phyloP scores from a whole-genome alignment of 1,284 basidiomycete species.

The Ceratobasidium sp. region DNA sequence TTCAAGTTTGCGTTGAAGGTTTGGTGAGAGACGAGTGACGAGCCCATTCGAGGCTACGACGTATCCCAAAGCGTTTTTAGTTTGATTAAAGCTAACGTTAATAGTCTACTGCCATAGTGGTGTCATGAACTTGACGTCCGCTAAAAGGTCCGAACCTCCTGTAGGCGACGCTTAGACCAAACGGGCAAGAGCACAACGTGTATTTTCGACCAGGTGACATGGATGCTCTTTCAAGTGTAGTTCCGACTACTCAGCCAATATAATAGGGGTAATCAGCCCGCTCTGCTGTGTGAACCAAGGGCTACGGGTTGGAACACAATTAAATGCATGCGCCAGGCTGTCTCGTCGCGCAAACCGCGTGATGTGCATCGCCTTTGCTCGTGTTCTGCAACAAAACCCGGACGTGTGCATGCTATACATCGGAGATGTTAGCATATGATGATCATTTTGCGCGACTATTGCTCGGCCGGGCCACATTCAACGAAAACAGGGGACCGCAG shows the following conservation, averaged over 20 bases:
- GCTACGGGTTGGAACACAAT: background rate
- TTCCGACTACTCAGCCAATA: background rate
- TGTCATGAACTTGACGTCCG: background rate
- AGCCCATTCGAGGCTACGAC: background rate
- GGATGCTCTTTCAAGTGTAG: background rate
- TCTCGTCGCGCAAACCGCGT: background rate
- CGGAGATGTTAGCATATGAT: background rate
- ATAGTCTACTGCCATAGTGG: background rate
- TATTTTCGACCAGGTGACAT: background rate
- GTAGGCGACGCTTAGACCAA: background rate
- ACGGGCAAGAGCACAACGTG: background rate
- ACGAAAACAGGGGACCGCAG: background rate
- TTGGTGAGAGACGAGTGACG: too few relatives aligned
- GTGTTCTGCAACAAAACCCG: background rate
- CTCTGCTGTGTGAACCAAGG: background rate
- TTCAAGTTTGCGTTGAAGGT: background rate
- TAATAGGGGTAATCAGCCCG: constrained; percentile 4
- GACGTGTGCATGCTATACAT: background rate
- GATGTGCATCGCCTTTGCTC: constrained; percentile 4
- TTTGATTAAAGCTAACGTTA: constrained; percentile 9
- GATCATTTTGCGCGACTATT: constrained; percentile 10
- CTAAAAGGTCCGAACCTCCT: background rate
- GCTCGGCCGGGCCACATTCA: constrained; percentile 1
- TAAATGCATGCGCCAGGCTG: background rate
- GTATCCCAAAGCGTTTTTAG: background rate